Base-by-base conservation (phyloP, 192 early-diverging fungal species). In the Pilaira anomala region DNA sequence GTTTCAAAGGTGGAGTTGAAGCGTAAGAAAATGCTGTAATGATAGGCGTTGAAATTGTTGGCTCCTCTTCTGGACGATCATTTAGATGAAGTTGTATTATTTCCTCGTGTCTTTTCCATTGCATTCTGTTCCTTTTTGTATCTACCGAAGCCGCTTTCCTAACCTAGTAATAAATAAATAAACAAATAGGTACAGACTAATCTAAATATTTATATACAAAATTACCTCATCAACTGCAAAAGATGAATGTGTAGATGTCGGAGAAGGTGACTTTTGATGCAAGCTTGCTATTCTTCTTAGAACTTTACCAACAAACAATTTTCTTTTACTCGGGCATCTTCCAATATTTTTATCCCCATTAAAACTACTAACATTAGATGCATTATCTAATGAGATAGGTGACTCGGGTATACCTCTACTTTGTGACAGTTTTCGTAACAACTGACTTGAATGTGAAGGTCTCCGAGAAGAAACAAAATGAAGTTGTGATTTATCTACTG, bases 361-460 rank as follows among this genome's bases (percentile, higher is more conserved):
- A 36, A 36, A 36, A 36, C 33, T 36, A 19, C 28, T 55, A 3
- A 55, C 0, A 36, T 1, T 33, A 0, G 53, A 18, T 0, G 9
- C 8, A 36, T 29, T 18, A 21, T 55, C 30, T 16, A 33, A n/a
- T 3, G 53, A 11, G 11, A 11, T 21, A 11, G 28, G 30, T 33
- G 30, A 33, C 8, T 55, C 53, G 30, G 53, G 19, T 36, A 36
- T 36, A 55, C n/a, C 53, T 55, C 28, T 55, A 18, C 28, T 55
- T 55, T 55, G 53, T 9, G 53, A 55, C 16, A 55, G 25, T 55
- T 29, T 55, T 55, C 53, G 6, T 18, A 55, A 18, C 19, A 55
- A 33, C 11, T 18, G 28, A 33, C 30, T 55, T 55, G 53, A 55
- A 1, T 30, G 28, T 30, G 30, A 19, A 19, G 18, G 0, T 30